phyloP scores from a whole-genome alignment of 2,329 filamentous ascomycete genomes.

The Ophiosphaerella herpotricha region DNA sequence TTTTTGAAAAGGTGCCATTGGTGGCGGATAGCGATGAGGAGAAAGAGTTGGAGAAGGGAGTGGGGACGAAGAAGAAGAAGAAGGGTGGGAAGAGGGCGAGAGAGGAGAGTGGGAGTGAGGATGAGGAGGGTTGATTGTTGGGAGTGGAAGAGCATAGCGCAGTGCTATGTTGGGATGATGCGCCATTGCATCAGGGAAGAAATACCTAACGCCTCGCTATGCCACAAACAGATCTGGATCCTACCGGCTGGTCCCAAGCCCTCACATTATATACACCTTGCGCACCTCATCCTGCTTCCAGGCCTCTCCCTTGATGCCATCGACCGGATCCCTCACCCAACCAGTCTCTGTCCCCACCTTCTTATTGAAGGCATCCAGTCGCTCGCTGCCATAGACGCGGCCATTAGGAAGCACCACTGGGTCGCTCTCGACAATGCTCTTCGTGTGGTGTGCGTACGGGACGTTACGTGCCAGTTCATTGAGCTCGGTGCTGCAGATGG shows the following conservation, averaged over 20 bases:
- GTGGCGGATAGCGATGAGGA: slow-evolving; percentile 30
- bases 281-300: slow-evolving; percentile 64
- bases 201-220: slow-evolving; percentile 16
- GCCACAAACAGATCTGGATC: slow-evolving; percentile 1
- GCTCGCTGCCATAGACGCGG: slow-evolving; percentile 77
- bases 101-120: slow-evolving; percentile 16
- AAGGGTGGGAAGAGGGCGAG: slow-evolving; percentile 15
- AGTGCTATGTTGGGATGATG: neutral
- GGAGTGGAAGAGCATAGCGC: neutral
- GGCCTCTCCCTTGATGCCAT: slow-evolving; percentile 60
- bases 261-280: slow-evolving; percentile 87
- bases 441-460: slow-evolving; percentile 93
- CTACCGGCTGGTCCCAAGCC: neutral
- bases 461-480: slow-evolving; percentile 88
- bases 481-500: slow-evolving; percentile 93
- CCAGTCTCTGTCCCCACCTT: slow-evolving; percentile 73
- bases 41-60: slow-evolving; percentile 20
- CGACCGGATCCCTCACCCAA: slow-evolving; percentile 73
- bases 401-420: slow-evolving; percentile 86
- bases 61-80: slow-evolving; percentile 12
- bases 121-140: slow-evolving; percentile 16
- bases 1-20: slow-evolving; percentile 48
- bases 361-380: slow-evolving; percentile 74
- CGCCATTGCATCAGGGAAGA: neutral
- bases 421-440: slow-evolving; percentile 89